phyloP scores from a whole-genome alignment of 2,329 filamentous ascomycete species.

The Sclerotinia sclerotiorum region DNA sequence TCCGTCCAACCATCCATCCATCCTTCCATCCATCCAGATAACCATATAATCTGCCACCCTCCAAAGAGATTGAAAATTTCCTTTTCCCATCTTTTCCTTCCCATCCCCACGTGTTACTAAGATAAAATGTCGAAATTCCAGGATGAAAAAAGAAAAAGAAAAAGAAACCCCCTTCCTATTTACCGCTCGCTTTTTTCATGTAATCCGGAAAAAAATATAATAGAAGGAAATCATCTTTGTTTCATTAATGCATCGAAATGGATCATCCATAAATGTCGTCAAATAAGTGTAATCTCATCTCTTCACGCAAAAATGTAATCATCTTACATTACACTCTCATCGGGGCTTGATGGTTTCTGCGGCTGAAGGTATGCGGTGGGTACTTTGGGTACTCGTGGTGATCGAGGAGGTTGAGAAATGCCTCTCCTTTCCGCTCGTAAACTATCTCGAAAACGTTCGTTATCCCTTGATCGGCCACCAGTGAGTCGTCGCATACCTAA shows the following conservation, averaged over 20 bases:
- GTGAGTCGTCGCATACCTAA: constrained; percentile 63
- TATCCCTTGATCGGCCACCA: constrained; percentile 48
- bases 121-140: background rate
- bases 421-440: constrained; percentile 37
- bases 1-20: background rate
- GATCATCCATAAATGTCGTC: background rate
- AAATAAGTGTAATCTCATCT: background rate
- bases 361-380: constrained; percentile 38
- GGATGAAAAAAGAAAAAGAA: background rate
- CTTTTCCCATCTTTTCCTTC: background rate
- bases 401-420: constrained; percentile 36
- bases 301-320: background rate
- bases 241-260: constrained; percentile 6
- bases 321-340: background rate
- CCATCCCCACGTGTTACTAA: no score
- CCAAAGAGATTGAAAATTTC: background rate
- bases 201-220: background rate
- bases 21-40: background rate
- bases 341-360: constrained; percentile 28
- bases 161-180: background rate
- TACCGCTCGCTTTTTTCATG: background rate
- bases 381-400: constrained; percentile 40
- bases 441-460: constrained; percentile 38
- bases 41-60: background rate
- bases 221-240: background rate